A percentile compares a stretch with the other conserved stretches of the same genome.
These are phyloP conservation scores for Suillus fuscotomentosus DNA, from an alignment of 768 basidiomycete species.

Conservation along the genomic window DNA sequence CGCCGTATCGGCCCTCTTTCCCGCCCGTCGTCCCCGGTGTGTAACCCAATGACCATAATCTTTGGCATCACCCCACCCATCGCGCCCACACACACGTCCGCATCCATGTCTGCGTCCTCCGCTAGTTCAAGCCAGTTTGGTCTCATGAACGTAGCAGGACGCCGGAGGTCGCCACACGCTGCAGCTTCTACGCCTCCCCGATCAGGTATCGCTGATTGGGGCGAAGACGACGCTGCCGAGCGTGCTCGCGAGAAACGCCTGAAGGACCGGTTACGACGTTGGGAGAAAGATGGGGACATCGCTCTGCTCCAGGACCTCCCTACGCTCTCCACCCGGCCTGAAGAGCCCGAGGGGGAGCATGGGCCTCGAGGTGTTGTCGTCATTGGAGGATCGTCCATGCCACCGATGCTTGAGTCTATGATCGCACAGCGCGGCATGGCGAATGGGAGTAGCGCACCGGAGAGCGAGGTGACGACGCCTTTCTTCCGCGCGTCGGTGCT, in stretches of 20 bases:
- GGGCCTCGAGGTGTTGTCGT: conserved; percentile 45
- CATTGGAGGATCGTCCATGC: conserved; percentile 43
- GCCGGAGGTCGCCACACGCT: conserved; percentile 35
- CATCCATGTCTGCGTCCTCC: conserved; percentile 12
- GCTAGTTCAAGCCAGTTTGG: conserved; percentile 29
- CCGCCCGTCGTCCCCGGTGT: conserved; percentile 56
- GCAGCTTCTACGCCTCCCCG: conserved; percentile 32
- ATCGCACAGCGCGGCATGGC: conserved; percentile 16
- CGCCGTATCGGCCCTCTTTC: conserved; percentile 67
- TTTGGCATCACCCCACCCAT: conserved; percentile 86
- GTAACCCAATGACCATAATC: conserved; percentile 76
- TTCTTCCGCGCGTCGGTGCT: conserved; percentile 72
- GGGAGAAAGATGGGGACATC: conserved; percentile 62
- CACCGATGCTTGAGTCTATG: conserved; percentile 23
- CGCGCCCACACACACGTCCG: conserved; percentile 23
- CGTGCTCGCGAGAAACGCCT: conserved; percentile 71
- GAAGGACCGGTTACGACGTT: conserved; percentile 65
- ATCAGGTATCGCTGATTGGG: conserved; percentile 51
- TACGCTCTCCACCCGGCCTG: conserved; percentile 40
- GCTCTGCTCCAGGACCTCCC: conserved; percentile 65
- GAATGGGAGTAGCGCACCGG: conserved; percentile 16
- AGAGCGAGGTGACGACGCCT: conserved; percentile 29
- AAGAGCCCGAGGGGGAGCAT: conserved; percentile 32
- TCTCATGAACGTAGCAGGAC: conserved; percentile 46
- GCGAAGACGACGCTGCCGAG: conserved; percentile 64